Evolutionary conservation across 83 land plant genomes (phyloP).

Genomic region (Larix sibirica): DNA sequence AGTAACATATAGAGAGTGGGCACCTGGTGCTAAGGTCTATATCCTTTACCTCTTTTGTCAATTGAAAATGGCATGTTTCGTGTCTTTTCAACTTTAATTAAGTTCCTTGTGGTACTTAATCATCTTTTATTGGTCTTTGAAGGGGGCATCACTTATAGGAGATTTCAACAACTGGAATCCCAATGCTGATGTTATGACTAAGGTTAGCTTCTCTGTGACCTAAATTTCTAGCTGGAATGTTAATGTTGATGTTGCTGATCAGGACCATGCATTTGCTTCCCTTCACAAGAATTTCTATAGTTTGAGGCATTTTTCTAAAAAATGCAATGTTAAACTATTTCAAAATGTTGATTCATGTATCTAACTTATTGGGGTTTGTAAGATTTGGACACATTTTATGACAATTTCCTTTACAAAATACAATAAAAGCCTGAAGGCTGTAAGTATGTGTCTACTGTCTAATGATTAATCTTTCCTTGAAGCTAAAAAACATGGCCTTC

Average conservation of each 20-base stretch:
- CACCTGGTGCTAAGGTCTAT: slow-evolving; percentile 89
- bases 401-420: no score
- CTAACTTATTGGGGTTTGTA: neutral
- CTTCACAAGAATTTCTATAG: neutral
- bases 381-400: no score
- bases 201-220: slow-evolving; percentile 35
- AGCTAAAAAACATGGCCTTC: no score
- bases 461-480: no score
- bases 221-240: neutral
- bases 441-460: no score
- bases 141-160: slow-evolving; percentile 85
- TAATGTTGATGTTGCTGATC: neutral
- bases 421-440: no score
- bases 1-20: slow-evolving; percentile 94
- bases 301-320: neutral
- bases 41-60: neutral
- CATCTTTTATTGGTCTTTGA: slow-evolving; percentile 16
- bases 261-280: neutral
- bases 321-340: neutral
- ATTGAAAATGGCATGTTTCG: neutral
- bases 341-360: neutral
- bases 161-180: slow-evolving; percentile 98
- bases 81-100: neutral
- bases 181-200: slow-evolving; percentile 88
- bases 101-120: neutral